A percentile compares a stretch with the other conserved stretches of the same genome.
Conservation (phyloP, 352 stramenopile genomes). For the Phytophthora lateralis region DNA sequence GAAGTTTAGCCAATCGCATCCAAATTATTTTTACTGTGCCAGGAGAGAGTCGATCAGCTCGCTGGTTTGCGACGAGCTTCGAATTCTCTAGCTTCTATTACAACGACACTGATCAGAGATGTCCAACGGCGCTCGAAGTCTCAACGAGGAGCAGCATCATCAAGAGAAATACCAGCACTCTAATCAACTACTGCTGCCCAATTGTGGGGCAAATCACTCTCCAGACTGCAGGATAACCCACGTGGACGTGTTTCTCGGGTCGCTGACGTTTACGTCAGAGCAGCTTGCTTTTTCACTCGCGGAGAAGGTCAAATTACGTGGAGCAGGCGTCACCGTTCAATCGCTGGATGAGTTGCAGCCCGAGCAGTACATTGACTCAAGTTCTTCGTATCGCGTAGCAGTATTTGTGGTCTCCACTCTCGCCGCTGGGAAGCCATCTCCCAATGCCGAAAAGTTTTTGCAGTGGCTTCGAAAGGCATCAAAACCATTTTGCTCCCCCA, state of each 20-base stretch:
- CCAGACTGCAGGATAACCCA: constrained; percentile 15
- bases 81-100: neutral
- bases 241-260: constrained; percentile 89
- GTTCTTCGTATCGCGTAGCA: constrained; percentile 36
- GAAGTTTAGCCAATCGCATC: neutral
- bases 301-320: constrained; percentile 51
- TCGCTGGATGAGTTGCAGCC: constrained; percentile 52
- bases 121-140: neutral
- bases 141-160: neutral
- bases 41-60: neutral
- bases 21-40: neutral
- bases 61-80: neutral
- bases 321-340: constrained; percentile 9
- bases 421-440: constrained; percentile 88
- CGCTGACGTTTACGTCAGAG: constrained; percentile 92
- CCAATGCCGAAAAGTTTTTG: constrained; percentile 34
- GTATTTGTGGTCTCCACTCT: constrained; percentile 93
- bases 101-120: neutral
- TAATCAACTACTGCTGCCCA: neutral
- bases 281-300: constrained; percentile 84
- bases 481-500: neutral
- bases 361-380: constrained; percentile 24
- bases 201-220: neutral
- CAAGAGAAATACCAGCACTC: neutral
- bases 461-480: constrained; percentile 23